Evolutionary conservation across 495 filamentous ascomycete genomes (phyloP).

Genomic region (Annulohypoxylon stygium): DNA sequence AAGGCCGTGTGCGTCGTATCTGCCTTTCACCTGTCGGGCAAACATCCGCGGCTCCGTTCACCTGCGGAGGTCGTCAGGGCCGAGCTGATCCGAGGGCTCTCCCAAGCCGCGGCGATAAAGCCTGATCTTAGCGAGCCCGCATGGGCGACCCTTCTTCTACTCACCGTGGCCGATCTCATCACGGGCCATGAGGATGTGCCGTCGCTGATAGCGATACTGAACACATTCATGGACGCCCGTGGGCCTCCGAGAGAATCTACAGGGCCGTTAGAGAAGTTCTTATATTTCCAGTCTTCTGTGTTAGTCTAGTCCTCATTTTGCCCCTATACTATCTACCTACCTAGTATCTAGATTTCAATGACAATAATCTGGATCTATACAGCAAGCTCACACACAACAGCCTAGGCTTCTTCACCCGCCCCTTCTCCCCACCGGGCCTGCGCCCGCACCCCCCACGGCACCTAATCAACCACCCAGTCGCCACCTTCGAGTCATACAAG

Average conservation of each 20-base stretch:
- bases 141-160: conserved; percentile 24
- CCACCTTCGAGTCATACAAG: conserved; percentile 11
- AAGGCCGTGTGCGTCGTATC: conserved; percentile 30
- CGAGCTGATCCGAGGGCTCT: conserved; percentile 20
- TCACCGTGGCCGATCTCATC: conserved; percentile 19
- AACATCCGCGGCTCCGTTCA: conserved; percentile 9
- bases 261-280: not conserved
- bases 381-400: conserved; percentile 1
- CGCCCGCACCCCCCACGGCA: not conserved
- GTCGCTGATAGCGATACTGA: conserved; percentile 2
- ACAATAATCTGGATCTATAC: not conserved
- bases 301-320: not conserved
- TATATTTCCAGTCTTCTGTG: conserved; percentile 10
- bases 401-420: conserved; percentile 15
- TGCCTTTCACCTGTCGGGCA: conserved; percentile 18
- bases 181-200: conserved; percentile 24
- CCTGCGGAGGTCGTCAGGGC: conserved; percentile 28
- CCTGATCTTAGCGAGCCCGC: conserved; percentile 26
- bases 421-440: not conserved
- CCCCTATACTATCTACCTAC: not conserved
- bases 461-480: not conserved
- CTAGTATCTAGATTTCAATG: too few relatives aligned
- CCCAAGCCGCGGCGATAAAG: not conserved
- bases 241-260: conserved; percentile 2
- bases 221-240: conserved; percentile 20